A percentile compares a stretch with the other conserved stretches of the same genome.
Conservation (phyloP, 106 monocot species). For the Phalaenopsis equestris region DNA sequence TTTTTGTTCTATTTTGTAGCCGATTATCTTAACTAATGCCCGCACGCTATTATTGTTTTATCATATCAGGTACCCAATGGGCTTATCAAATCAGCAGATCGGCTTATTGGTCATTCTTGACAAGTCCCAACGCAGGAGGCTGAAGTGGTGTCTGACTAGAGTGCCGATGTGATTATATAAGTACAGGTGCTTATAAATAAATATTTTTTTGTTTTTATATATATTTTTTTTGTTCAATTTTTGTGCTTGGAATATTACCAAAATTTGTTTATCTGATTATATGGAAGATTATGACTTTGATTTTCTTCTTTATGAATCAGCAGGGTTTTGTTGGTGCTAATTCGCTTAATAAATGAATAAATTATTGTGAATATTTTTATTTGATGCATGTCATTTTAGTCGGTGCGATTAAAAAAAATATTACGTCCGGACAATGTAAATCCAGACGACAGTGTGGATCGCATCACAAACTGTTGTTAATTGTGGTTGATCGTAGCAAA, state of each 20-base stretch:
- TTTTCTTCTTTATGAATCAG: no score
- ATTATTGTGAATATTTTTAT: no score
- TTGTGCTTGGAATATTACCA: neutral
- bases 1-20: neutral
- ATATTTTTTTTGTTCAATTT: neutral
- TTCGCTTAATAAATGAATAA: no score
- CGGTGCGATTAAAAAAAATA: no score
- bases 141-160: slow-evolving; percentile 8
- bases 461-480: no score
- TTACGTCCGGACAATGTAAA: no score
- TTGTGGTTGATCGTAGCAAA: no score
- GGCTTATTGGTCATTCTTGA: neutral
- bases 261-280: neutral
- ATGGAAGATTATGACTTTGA: no score
- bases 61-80: slow-evolving; percentile 5
- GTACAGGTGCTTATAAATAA: neutral
- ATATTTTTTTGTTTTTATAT: neutral
- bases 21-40: neutral
- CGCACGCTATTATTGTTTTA: no score
- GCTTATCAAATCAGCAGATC: neutral
- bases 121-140: neutral
- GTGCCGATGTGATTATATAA: slow-evolving; percentile 30
- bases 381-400: no score
- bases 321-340: no score
- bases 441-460: no score